These are phyloP conservation scores for Tetrapisispora pingtungensis DNA, from an alignment of 805 yeast species.

Conservation along the genomic window DNA sequence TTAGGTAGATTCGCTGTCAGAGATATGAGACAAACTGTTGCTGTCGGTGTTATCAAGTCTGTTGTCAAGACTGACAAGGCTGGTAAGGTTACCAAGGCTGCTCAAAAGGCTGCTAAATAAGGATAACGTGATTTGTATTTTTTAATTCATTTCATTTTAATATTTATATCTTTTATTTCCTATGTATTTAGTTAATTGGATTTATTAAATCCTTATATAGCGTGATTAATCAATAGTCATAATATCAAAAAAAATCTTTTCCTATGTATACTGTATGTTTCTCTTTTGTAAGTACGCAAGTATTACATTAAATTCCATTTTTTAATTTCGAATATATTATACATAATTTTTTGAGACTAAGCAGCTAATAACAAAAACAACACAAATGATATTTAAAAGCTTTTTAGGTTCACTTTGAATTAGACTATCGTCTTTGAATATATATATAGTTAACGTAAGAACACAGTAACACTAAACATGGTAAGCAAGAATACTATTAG, in stretches of 20 bases:
- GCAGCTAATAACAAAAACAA: too few species aligned
- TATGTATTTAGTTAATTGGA: constrained; percentile 7
- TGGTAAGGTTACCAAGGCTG: constrained; percentile 96
- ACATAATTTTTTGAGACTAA: too few species aligned
- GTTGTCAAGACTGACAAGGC: constrained; percentile 80
- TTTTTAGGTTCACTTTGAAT: too few species aligned
- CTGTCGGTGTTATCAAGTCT: constrained; percentile 97
- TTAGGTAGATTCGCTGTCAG: constrained; percentile 97
- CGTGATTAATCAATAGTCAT: constrained; percentile 5
- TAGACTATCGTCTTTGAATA: too few species aligned
- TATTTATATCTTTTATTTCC: constrained; percentile 13
- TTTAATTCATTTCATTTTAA: constrained; percentile 8
- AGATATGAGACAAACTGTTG: constrained; percentile 99
- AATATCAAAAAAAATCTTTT: not conserved
- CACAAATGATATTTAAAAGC: too few species aligned
- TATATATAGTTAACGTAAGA: too few species aligned
- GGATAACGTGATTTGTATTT: constrained; percentile 8
- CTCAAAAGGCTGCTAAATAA: constrained; percentile 35
- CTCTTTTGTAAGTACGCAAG: too few species aligned
- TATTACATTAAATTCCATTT: too few species aligned
- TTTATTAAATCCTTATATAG: constrained; percentile 4
- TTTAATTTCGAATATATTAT: too few species aligned
- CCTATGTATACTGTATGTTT: too few species aligned
- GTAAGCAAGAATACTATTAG: not conserved
- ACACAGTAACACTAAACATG: too few species aligned